Evolutionary conservation across 163 green algal genomes (phyloP).

Genomic region (Prototheca cutis): DNA sequence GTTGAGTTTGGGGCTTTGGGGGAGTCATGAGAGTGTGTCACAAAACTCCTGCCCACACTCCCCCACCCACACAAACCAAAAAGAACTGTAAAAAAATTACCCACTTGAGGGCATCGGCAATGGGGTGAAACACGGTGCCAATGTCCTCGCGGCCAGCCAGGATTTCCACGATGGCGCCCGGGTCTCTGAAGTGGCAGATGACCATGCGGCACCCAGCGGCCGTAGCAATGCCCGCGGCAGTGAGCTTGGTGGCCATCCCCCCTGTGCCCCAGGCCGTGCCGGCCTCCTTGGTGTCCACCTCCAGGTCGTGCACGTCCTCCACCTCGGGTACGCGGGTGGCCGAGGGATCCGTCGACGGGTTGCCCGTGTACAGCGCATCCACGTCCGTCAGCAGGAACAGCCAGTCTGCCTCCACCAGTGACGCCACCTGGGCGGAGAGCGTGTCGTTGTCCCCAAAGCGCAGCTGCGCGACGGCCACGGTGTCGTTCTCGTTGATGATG

Average conservation of each 20-base stretch:
- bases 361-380: conserved; percentile 80
- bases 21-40: neutral
- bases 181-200: conserved; percentile 49
- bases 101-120: conserved; percentile 22
- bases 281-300: conserved; percentile 53
- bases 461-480: conserved; percentile 86
- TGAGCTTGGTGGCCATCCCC: conserved; percentile 92
- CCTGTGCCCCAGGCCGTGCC: conserved; percentile 71
- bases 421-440: conserved; percentile 81
- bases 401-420: conserved; percentile 77
- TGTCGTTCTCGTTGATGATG: conserved; percentile 95
- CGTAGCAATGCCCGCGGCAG: conserved; percentile 76
- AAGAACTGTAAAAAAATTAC: neutral
- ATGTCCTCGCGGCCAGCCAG: conserved; percentile 35
- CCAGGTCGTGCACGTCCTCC: conserved; percentile 54
- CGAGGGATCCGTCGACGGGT: conserved; percentile 50
- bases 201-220: conserved; percentile 71
- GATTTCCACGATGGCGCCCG: conserved; percentile 43
- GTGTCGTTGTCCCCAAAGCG: conserved; percentile 95
- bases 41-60: too few species aligned
- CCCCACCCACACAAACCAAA: too few species aligned
- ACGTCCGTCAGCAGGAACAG: conserved; percentile 93
- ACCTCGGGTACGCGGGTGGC: conserved; percentile 63
- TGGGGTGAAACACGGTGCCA: conserved; percentile 62
- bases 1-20: too few species aligned